Evolutionary conservation across 352 stramenopile species (phyloP), one percentile per base, ranked within the genome.

Genomic region (Globisporangium orthogonon): DNA sequence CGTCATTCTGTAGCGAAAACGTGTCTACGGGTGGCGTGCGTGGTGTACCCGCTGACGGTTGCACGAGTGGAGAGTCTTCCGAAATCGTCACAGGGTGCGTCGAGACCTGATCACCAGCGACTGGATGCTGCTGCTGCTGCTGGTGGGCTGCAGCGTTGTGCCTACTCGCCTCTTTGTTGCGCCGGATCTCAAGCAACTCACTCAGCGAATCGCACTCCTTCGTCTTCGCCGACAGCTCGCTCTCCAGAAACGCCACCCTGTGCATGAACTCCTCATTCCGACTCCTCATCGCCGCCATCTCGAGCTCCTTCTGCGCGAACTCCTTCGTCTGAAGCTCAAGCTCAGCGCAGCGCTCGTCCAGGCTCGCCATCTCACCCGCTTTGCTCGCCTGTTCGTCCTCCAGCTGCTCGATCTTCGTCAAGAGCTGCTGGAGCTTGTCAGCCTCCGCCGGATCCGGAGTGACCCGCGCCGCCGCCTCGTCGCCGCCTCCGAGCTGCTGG

Each of bases 371-470:
- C 62, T 89, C 79, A 14, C 63, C 66, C 14, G 58, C 52, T 46
- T 87, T 87, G 14, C 71, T 80, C 1, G 72, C 66, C 14, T 77
- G 76, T 5, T 89, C 76, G 37, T 89, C 79, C 56, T 87, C 76
- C 4, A 89, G 53, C 31, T 78, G 67, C 41, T 85, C 79, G 28
- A 87, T 71, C 59, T 80, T 85, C 0, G 53, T 43, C 13, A 64
- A 50, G 29, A 87, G 65, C n/a, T 70, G 54, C 44, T 83, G 69
- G 14, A 83, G 28, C n/a, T 43, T 31, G 13, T 68, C 48, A 0
- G 52, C 15, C 6, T 63, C 52, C 0, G 50, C 56, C 0, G 52
- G 15, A 14, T 65, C 52, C 1, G 52, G 56, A 10, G 44, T 39
- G 17, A 6, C 50, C 2, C 52, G 39, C 1, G 46, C 41, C 39